Base-by-base conservation (phyloP, 163 green algal genomes). In the Scenedesmus sp. region DNA sequence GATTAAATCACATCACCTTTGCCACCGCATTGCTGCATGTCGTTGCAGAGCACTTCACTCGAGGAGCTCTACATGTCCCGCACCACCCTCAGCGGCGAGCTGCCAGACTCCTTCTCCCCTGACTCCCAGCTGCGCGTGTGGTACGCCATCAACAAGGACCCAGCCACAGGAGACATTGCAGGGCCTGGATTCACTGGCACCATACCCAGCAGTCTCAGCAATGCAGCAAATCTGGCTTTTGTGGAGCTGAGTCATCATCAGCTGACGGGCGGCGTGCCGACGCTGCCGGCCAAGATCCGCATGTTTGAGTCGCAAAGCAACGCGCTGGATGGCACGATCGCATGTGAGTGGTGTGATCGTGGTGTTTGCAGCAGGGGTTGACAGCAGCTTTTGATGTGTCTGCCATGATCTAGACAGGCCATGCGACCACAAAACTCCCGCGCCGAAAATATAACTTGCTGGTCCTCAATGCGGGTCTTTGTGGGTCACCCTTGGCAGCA, bases 41-140 rank as follows among this genome's bases (percentile, higher is more conserved):
- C 23, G 4, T 18, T 79, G 60, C 90, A 93, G 90, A 13, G 2
- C n/a, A 62, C 84, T 8, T 70, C 16, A 13, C 26, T 93, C 26
- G 70, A 90, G 84, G 90, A 93, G 90, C 90, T 93, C 1, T 90
- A 93, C 90, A 89, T 93, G 70, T 87, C 83, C 2, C 70, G 74
- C 57, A 82, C 73, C 0, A 59, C 57, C 3, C 83, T 93, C 1
- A 88, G 70, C 2, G 90, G 90, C 59, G 26, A 34, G 6, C 84
- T 93, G 16, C 90, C 90, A 54, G 90, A 93, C 62, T 16, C n/a
- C 13, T 52, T 93, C 70, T 3, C 90, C 2, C 2, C 70, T 34
- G 84, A 82, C 73, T 84, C 56, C 57, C 54, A 85, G 8, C 83
- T 93, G 70, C 59, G 59, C 16, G 73, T 93, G 57, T 87, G 84